phyloP scores from a whole-genome alignment of 768 basidiomycete genomes.

The Rhodosporidiobolus odoratus region DNA sequence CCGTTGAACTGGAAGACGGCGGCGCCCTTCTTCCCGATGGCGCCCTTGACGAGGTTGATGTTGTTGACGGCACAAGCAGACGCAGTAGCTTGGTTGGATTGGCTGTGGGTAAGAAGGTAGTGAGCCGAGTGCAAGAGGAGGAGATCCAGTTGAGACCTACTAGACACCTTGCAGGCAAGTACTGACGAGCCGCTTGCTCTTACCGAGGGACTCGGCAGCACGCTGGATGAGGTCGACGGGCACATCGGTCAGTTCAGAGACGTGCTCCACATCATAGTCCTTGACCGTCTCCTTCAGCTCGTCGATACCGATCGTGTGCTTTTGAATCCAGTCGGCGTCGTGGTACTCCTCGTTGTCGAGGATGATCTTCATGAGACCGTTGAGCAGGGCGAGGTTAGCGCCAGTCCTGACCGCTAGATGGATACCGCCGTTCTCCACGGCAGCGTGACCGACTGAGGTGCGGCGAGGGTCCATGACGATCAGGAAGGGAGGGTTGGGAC shows the following conservation, averaged over 20 bases:
- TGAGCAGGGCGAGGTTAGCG: constrained; percentile 37
- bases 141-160: constrained; percentile 1
- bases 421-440: constrained; percentile 22
- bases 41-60: constrained; percentile 37
- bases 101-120: neutral
- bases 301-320: constrained; percentile 38
- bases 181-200: constrained; percentile 32
- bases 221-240: constrained; percentile 22
- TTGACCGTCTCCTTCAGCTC: constrained; percentile 30
- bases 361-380: constrained; percentile 37
- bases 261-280: constrained; percentile 36
- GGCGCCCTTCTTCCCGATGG: constrained; percentile 35
- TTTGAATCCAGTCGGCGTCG: constrained; percentile 32
- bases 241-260: constrained; percentile 35
- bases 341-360: constrained; percentile 35
- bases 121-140: neutral
- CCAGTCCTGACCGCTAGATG: constrained; percentile 29
- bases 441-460: constrained; percentile 33
- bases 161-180: constrained; percentile 40
- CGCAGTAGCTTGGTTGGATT: constrained; percentile 39
- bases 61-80: constrained; percentile 39
- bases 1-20: constrained; percentile 40
- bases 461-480: constrained; percentile 37
- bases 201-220: constrained; percentile 32
- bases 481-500: constrained; percentile 36